phyloP scores from a whole-genome alignment of 768 basidiomycete genomes.

The Steccherinum ochraceum region DNA sequence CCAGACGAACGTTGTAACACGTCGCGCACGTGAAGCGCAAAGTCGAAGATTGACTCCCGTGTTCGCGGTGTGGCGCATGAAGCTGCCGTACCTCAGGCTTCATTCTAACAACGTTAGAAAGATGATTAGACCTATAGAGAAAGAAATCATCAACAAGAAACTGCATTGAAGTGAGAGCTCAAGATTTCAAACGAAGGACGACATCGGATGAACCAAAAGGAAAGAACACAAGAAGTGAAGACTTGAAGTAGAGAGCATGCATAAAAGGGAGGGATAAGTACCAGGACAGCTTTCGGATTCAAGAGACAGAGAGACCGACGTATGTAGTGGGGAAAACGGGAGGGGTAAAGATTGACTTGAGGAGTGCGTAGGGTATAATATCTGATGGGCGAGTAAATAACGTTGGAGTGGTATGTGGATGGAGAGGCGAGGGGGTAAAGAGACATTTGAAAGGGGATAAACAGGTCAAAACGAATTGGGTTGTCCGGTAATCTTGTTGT shows the following conservation, averaged over 20 bases:
- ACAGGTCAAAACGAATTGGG: too few relatives aligned
- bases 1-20: too few relatives aligned
- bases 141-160: background rate
- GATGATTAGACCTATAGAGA: background rate
- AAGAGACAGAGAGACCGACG: background rate
- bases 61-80: background rate
- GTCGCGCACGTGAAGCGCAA: too few relatives aligned
- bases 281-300: background rate
- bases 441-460: too few relatives aligned
- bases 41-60: constrained; percentile 25
- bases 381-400: background rate
- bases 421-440: background rate
- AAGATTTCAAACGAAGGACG: background rate
- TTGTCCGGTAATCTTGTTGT: too few relatives aligned
- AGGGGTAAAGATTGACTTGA: background rate
- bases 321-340: too few relatives aligned
- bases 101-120: background rate
- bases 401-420: background rate
- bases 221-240: background rate
- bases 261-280: background rate
- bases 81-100: background rate
- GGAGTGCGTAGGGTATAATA: background rate
- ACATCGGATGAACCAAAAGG: too few relatives aligned
- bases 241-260: background rate
- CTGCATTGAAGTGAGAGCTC: background rate